phyloP scores from a whole-genome alignment of 2,329 filamentous ascomycete genomes.

The Ramularia collo-cygni region DNA sequence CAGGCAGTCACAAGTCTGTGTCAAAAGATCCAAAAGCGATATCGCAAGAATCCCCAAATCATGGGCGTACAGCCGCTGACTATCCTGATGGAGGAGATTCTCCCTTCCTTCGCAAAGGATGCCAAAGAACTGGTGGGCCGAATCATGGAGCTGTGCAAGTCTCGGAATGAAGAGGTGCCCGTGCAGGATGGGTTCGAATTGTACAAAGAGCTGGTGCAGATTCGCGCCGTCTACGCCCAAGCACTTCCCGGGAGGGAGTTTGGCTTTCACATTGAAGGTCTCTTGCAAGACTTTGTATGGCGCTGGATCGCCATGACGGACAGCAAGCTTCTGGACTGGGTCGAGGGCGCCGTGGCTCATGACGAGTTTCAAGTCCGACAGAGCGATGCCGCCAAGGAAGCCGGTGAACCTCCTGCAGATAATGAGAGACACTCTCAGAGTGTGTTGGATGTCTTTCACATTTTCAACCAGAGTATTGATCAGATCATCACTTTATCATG shows the following conservation, averaged over 20 bases:
- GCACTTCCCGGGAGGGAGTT: slow-evolving; percentile 68
- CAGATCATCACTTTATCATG: slow-evolving; percentile 81
- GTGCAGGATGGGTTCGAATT: slow-evolving; percentile 91
- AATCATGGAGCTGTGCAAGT: slow-evolving; percentile 67
- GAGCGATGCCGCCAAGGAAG: slow-evolving; percentile 50
- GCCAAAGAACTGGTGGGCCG: slow-evolving; percentile 75
- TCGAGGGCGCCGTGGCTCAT: slow-evolving; percentile 84
- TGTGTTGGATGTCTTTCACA: slow-evolving; percentile 84
- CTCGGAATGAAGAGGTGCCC: slow-evolving; percentile 66
- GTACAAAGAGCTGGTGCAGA: slow-evolving; percentile 80
- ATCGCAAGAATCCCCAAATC: slow-evolving; percentile 77
- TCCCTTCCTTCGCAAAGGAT: slow-evolving; percentile 87
- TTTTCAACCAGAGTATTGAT: slow-evolving; percentile 87
- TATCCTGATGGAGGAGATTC: slow-evolving; percentile 72
- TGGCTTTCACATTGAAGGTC: slow-evolving; percentile 76
- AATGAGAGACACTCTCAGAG: slow-evolving; percentile 88
- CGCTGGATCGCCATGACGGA: slow-evolving; percentile 84
- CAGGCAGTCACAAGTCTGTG: slow-evolving; percentile 78
- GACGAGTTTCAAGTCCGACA: slow-evolving; percentile 75
- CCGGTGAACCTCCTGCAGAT: slow-evolving; percentile 53
- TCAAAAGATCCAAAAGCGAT: slow-evolving; percentile 86
- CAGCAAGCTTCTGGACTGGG: slow-evolving; percentile 69
- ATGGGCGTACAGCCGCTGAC: slow-evolving; percentile 66
- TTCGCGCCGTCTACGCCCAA: slow-evolving; percentile 71
- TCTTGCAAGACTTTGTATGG: slow-evolving; percentile 91